Evolutionary conservation across 176 grass and related monocot genomes (phyloP).

Genomic region (Panicum miliaceum): DNA sequence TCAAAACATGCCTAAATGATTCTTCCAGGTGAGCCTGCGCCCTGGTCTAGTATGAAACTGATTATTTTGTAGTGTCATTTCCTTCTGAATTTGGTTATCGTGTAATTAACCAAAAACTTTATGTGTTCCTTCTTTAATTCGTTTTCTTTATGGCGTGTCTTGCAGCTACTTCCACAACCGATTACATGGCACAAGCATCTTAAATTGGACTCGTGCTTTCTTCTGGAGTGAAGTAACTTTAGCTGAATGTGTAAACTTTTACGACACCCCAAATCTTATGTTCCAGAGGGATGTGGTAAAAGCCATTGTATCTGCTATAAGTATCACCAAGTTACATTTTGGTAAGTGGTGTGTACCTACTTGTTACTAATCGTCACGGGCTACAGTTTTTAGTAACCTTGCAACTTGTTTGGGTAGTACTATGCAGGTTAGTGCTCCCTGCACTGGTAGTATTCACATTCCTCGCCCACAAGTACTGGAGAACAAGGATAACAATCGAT

Average conservation of each 20-base stretch:
- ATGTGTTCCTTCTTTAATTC: neutral
- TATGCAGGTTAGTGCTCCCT: constrained; percentile 34
- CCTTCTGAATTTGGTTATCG: neutral
- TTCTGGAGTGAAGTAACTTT: neutral
- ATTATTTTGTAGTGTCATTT: neutral
- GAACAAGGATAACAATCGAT: constrained; percentile 45
- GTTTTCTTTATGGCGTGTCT: no score
- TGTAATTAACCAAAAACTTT: no score
- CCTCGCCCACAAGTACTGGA: constrained; percentile 50
- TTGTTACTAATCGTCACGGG: neutral
- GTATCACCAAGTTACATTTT: neutral
- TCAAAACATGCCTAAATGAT: neutral
- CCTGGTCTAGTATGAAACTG: neutral
- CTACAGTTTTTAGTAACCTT: no score
- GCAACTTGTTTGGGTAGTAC: neutral
- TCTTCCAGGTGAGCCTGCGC: neutral
- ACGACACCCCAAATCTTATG: no score
- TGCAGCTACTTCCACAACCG: no score
- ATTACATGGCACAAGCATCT: neutral
- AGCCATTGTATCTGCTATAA: neutral
- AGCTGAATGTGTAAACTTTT: neutral
- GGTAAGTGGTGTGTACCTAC: neutral
- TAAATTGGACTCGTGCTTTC: neutral
- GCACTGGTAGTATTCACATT: constrained; percentile 11
- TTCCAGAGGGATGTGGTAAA: no score